These are phyloP conservation scores for Colletotrichum sp. DNA, from an alignment of 2,329 filamentous ascomycete species.

Conservation along the genomic window DNA sequence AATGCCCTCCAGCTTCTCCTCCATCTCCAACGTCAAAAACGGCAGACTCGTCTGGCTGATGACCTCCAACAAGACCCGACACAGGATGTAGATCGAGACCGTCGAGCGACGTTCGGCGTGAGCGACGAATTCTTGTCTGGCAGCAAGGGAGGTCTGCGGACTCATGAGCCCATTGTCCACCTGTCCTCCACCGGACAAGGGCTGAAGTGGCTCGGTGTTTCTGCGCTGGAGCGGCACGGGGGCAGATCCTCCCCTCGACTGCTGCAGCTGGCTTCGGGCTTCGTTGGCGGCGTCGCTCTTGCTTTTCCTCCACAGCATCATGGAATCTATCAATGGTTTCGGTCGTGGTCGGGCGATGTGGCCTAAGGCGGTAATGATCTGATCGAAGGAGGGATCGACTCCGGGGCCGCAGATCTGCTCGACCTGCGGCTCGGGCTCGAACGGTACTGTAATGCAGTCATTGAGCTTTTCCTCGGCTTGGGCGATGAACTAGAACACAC, in stretches of 20 bases:
- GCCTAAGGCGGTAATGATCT: conserved; percentile 89
- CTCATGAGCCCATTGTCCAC: conserved; percentile 29
- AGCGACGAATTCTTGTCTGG: conserved; percentile 72
- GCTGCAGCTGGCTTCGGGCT: conserved; percentile 63
- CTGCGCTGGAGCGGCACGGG: conserved; percentile 64
- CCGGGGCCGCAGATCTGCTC: conserved; percentile 91
- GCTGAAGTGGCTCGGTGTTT: conserved; percentile 74
- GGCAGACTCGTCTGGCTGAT: conserved; percentile 86
- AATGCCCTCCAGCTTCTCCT: conserved; percentile 90
- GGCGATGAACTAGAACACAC: conserved; percentile 73
- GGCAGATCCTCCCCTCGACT: conserved; percentile 41
- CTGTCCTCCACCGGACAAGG: conserved; percentile 33
- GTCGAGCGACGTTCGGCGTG: conserved; percentile 89
- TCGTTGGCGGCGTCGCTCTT: conserved; percentile 89
- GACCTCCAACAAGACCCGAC: conserved; percentile 90
- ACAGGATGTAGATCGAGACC: conserved; percentile 94
- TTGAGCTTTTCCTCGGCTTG: conserved; percentile 97
- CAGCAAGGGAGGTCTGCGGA: conserved; percentile 42
- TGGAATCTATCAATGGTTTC: conserved; percentile 92
- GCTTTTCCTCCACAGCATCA: conserved; percentile 97
- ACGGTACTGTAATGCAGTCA: conserved; percentile 79
- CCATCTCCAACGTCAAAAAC: conserved; percentile 87
- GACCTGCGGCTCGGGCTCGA: conserved; percentile 81
- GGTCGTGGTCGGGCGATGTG: conserved; percentile 95
- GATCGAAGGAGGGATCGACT: conserved; percentile 87